phyloP scores from a whole-genome alignment of 176 grass and related monocot species.

The Lolium perenne region DNA sequence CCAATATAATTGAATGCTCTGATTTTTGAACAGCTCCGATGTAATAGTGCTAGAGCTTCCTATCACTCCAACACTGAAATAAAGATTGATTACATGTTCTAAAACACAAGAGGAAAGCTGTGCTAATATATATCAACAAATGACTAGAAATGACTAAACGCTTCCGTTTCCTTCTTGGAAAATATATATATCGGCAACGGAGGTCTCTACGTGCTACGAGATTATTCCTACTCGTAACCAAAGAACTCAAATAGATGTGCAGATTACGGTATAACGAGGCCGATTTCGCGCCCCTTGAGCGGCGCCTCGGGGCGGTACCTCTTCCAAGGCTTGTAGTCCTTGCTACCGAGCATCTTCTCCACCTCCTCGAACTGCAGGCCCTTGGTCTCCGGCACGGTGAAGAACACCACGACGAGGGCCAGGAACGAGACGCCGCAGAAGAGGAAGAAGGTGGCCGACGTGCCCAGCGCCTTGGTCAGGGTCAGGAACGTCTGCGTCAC shows the following conservation, averaged over 20 bases:
- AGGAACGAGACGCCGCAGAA: constrained; percentile 71
- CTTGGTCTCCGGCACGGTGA: constrained; percentile 93
- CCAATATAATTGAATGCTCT: too few species aligned
- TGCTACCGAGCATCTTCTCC: constrained; percentile 81
- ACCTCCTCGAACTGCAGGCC: constrained; percentile 92
- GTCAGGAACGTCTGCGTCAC: constrained; percentile 89
- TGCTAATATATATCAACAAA: not conserved
- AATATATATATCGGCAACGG: not conserved
- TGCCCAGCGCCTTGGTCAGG: constrained; percentile 84
- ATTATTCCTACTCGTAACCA: constrained; percentile 31
- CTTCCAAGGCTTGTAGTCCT: constrained; percentile 89
- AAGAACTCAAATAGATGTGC: not conserved
- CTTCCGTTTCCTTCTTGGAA: constrained; percentile 15
- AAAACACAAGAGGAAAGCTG: not conserved
- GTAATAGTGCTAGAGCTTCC: too few species aligned
- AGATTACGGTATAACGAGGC: not conserved
- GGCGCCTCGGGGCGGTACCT: constrained; percentile 38
- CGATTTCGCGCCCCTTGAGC: constrained; percentile 31
- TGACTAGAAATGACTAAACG: constrained; percentile 8
- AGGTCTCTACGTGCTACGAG: not conserved
- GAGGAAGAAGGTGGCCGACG: constrained; percentile 86
- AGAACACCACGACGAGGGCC: constrained; percentile 67
- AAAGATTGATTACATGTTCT: not conserved
- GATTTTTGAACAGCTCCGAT: too few species aligned
- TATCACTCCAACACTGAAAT: too few species aligned